These are phyloP conservation scores for Juncus inflexus DNA, from an alignment of 176 grass and related monocot species.

Conservation along the genomic window DNA sequence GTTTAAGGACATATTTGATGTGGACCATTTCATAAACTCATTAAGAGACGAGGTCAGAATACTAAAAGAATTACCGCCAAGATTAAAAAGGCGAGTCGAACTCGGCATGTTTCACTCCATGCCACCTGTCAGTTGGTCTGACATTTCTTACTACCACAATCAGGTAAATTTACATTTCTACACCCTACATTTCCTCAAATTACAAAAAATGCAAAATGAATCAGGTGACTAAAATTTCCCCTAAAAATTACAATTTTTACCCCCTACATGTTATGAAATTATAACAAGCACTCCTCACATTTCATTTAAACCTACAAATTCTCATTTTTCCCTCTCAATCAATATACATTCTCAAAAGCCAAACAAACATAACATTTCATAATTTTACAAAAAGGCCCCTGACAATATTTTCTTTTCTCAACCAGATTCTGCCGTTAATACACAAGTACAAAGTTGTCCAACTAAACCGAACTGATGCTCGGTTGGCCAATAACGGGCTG, in stretches of 20 bases:
- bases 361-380: no score
- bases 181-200: no score
- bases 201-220: no score
- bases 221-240: no score
- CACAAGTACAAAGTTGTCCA: slow-evolving; percentile 78
- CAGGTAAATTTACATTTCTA: slow-evolving; percentile 42
- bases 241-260: no score
- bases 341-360: no score
- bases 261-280: no score
- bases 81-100: slow-evolving; percentile 69
- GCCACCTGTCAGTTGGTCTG: slow-evolving; percentile 89
- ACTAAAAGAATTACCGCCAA: slow-evolving; percentile 73
- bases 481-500: slow-evolving; percentile 83
- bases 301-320: no score
- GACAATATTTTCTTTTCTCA: no score
- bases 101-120: slow-evolving; percentile 61
- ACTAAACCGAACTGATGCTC: slow-evolving; percentile 79
- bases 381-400: no score
- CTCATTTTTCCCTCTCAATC: no score
- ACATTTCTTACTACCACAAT: slow-evolving; percentile 73
- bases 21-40: slow-evolving; percentile 88
- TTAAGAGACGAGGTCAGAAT: slow-evolving; percentile 80
- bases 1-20: slow-evolving; percentile 94
- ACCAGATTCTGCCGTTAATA: slow-evolving; percentile 85
- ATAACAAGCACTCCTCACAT: no score